phyloP scores from a whole-genome alignment of 129 eudicot species.

The Deinandra increscens region DNA sequence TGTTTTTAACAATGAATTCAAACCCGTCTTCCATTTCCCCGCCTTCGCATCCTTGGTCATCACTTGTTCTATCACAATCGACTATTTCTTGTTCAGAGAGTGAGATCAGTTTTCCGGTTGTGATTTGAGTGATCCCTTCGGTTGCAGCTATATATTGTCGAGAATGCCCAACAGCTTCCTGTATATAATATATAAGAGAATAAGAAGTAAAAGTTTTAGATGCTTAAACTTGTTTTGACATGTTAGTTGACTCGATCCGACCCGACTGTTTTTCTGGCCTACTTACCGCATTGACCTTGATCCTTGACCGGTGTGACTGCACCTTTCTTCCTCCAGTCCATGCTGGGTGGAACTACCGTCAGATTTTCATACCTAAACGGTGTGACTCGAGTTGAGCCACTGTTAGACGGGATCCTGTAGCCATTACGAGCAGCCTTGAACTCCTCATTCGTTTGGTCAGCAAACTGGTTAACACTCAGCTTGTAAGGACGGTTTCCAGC shows the following conservation, averaged over 20 bases:
- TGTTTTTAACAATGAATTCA: constrained; percentile 40
- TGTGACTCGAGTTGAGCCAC: constrained; percentile 7
- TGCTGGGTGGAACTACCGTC: constrained; percentile 40
- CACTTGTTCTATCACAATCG: constrained; percentile 54
- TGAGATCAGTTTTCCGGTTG: constrained; percentile 56
- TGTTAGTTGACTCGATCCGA: not conserved
- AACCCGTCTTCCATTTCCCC: constrained; percentile 76
- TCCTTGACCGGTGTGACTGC: constrained; percentile 29
- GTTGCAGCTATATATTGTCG: constrained; percentile 66
- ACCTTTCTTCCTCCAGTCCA: constrained; percentile 27
- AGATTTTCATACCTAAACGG: constrained; percentile 68
- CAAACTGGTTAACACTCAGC: constrained; percentile 37
- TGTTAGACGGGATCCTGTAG: constrained; percentile 18
- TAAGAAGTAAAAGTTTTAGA: not conserved
- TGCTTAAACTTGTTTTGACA: not conserved
- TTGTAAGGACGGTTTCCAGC: constrained; percentile 33
- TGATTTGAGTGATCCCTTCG: constrained; percentile 69
- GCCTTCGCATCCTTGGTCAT: constrained; percentile 73
- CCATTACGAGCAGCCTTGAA: constrained; percentile 46
- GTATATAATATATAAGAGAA: constrained; percentile 7
- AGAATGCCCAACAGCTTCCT: constrained; percentile 96
- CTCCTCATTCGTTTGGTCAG: constrained; percentile 47
- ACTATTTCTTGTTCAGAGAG: constrained; percentile 79
- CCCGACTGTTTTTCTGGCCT: not conserved
- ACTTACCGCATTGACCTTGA: constrained; percentile 30